Percentiles rank a stretch among this genome's conserved stretches.
Conservation (phyloP, 176 grass and related monocot genomes). For the Aegilops longissima region DNA sequence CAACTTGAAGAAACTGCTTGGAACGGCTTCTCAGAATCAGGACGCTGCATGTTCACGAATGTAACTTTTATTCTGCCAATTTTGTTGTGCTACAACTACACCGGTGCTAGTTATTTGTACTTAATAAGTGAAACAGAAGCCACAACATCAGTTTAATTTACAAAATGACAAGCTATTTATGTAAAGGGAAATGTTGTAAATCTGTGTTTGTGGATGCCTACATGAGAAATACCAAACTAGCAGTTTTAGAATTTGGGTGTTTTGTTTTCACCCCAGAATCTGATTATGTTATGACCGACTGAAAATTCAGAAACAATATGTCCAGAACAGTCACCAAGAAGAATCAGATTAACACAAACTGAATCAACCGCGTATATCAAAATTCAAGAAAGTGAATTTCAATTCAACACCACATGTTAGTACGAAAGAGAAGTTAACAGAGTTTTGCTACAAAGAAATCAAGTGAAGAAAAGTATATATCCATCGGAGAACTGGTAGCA, state of each 20-base stretch:
- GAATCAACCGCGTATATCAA: background rate
- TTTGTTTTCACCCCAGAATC: background rate
- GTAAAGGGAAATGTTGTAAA: background rate
- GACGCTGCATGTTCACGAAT: background rate
- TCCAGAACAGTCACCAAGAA: background rate
- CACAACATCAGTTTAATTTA: background rate
- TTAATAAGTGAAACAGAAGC: background rate
- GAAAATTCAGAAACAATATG: background rate
- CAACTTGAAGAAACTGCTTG: conserved; percentile 23
- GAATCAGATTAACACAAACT: background rate
- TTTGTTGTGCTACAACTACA: background rate
- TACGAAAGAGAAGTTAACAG: background rate
- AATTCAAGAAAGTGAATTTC: background rate
- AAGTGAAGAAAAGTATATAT: background rate
- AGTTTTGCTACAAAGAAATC: background rate
- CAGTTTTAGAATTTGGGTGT: background rate
- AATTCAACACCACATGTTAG: background rate
- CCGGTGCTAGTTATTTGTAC: background rate
- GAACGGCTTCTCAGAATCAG: background rate
- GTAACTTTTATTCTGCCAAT: background rate
- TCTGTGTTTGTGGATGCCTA: background rate
- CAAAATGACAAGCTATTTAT: background rate
- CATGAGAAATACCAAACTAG: background rate
- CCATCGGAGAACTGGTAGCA: background rate
- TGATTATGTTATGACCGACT: background rate